Percentiles rank a stretch among this genome's conserved stretches.
Conservation (phyloP, 2,329 filamentous ascomycete species). For the Daldinia sp. region DNA sequence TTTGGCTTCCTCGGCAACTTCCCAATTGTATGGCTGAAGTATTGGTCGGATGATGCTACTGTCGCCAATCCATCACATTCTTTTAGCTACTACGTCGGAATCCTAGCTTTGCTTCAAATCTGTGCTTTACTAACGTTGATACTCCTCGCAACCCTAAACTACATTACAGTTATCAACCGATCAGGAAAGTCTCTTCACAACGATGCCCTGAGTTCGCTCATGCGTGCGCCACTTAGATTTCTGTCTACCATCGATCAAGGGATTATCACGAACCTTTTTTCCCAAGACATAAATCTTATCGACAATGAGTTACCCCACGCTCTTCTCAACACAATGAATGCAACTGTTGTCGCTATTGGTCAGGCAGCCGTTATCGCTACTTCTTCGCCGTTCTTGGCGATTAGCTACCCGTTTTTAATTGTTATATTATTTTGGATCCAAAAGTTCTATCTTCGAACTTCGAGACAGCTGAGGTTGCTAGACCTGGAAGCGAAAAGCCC, state of each 20-base stretch:
- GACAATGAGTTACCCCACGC: conserved; percentile 49
- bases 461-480: conserved; percentile 58
- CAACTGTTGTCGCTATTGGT: conserved; percentile 42
- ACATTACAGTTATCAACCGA: conserved; percentile 26
- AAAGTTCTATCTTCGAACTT: conserved; percentile 61
- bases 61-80: conserved; percentile 28
- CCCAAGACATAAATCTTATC: conserved; percentile 51
- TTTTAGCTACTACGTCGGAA: conserved; percentile 38
- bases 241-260: conserved; percentile 48
- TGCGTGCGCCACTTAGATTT: conserved; percentile 47
- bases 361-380: conserved; percentile 54
- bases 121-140: conserved; percentile 31
- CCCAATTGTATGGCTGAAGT: conserved; percentile 40
- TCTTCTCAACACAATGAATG: conserved; percentile 35
- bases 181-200: conserved; percentile 36
- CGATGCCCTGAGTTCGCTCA: conserved; percentile 49
- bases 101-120: conserved; percentile 39
- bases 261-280: conserved; percentile 50
- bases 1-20: conserved; percentile 39
- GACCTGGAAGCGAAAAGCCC: conserved; percentile 61
- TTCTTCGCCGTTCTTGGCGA: conserved; percentile 51
- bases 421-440: conserved; percentile 54
- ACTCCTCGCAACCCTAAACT: conserved; percentile 23
- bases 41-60: conserved; percentile 36
- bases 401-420: conserved; percentile 54